Evolutionary conservation across 1,284 basidiomycete genomes (phyloP).

Genomic region (Irpex rosettiformis): DNA sequence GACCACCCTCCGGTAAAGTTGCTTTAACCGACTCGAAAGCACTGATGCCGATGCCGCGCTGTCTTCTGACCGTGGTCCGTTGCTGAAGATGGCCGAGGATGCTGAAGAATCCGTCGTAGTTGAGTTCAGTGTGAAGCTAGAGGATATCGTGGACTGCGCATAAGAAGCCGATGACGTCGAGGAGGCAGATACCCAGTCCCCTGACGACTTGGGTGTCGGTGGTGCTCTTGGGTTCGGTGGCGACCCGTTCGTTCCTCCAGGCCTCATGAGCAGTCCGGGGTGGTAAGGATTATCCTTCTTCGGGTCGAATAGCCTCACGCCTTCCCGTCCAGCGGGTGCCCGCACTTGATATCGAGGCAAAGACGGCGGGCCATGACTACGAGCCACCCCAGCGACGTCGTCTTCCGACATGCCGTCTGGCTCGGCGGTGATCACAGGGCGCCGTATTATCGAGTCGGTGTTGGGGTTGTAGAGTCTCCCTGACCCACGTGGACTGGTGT

Average conservation of each 20-base stretch:
- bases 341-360: conserved; percentile 23
- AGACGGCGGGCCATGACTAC: conserved; percentile 28
- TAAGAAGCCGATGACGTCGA: conserved; percentile 67
- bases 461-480: conserved; percentile 70
- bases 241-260: conserved; percentile 6
- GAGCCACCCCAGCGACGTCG: conserved; percentile 50
- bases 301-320: conserved; percentile 76
- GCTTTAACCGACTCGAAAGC: conserved; percentile 75
- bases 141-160: conserved; percentile 66
- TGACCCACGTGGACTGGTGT: conserved; percentile 31
- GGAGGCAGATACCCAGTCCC: conserved; percentile 70
- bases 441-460: conserved; percentile 54
- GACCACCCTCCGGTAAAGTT: conserved; percentile 74
- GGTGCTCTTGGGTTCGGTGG: conserved; percentile 31
- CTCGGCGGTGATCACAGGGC: conserved; percentile 53
- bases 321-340: conserved; percentile 33
- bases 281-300: conserved; percentile 82
- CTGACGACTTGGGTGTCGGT: conserved; percentile 57
- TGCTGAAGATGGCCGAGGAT: conserved; percentile 60
- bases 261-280: conserved; percentile 43
- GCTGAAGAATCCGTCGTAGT: conserved; percentile 70
- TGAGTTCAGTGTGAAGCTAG: conserved; percentile 73
- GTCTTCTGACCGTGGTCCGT: conserved; percentile 38
- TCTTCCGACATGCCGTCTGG: conserved; percentile 58
- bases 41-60: conserved; percentile 62